A percentile compares a stretch with the other conserved stretches of the same genome.
These are phyloP conservation scores for Cucurbita maxima DNA, from an alignment of 306 rosid genomes.

Conservation along the genomic window DNA sequence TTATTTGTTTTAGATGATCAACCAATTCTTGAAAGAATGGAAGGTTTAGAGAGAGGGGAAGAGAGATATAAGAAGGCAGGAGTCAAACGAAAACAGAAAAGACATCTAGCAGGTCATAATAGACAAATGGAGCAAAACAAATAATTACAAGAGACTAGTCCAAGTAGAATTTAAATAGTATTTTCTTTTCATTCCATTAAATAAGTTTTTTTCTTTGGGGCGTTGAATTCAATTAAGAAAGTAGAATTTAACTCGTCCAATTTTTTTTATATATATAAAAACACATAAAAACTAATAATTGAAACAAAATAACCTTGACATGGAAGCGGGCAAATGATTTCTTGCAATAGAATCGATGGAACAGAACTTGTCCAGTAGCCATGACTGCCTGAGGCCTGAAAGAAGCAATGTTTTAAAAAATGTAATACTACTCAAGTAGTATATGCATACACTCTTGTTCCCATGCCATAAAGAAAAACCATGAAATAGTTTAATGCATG, in stretches of 20 bases:
- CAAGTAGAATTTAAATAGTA: background rate
- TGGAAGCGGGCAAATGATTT: conserved; percentile 87
- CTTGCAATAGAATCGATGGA: conserved; percentile 92
- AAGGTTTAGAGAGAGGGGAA: background rate
- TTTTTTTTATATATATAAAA: background rate
- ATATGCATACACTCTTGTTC: background rate
- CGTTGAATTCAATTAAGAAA: too few species aligned
- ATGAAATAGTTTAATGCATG: background rate
- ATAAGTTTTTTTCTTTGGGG: background rate
- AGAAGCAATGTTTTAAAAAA: background rate
- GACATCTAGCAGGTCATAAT: background rate
- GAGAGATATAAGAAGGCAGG: background rate
- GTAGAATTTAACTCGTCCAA: too few species aligned
- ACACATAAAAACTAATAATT: background rate
- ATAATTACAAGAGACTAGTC: background rate
- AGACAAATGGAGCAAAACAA: background rate
- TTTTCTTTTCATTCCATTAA: background rate
- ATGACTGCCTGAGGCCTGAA: conserved; percentile 89
- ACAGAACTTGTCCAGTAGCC: conserved; percentile 95
- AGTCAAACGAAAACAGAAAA: background rate
- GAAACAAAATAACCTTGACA: conserved; percentile 45
- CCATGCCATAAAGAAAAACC: background rate
- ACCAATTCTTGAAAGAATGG: background rate
- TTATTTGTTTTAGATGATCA: background rate
- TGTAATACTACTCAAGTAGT: background rate